Percentiles rank a stretch among this genome's conserved stretches.
These are phyloP conservation scores for Globisporangium sylvaticum DNA, from an alignment of 352 stramenopile species.

Conservation along the genomic window DNA sequence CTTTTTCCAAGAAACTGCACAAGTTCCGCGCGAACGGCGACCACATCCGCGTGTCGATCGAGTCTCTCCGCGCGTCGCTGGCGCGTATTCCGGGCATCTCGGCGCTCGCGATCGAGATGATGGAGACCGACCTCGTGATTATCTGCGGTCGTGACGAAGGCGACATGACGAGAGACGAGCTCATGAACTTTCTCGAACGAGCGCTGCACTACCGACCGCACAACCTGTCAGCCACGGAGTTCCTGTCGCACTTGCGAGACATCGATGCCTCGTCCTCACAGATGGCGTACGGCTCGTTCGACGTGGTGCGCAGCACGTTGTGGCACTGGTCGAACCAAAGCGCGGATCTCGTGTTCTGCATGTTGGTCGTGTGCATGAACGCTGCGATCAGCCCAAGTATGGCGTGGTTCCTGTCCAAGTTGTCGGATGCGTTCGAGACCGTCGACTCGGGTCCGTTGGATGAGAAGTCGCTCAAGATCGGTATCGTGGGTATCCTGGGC, in stretches of 20 bases:
- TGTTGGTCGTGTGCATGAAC: conserved; percentile 83
- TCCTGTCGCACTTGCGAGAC: conserved; percentile 76
- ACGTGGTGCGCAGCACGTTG: conserved; percentile 77
- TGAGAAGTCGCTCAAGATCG: conserved; percentile 53
- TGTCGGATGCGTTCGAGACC: conserved; percentile 74
- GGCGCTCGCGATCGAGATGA: conserved; percentile 83
- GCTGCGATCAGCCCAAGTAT: conserved; percentile 75
- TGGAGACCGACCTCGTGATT: conserved; percentile 87
- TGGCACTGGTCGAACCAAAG: conserved; percentile 86
- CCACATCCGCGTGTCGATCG: conserved; percentile 84
- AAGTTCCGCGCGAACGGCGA: conserved; percentile 84
- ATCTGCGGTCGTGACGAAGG: conserved; percentile 83
- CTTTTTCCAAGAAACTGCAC: conserved; percentile 87
- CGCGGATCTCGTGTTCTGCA: conserved; percentile 61
- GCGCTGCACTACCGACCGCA: conserved; percentile 75
- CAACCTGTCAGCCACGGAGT: conserved; percentile 76
- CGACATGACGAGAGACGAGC: conserved; percentile 81
- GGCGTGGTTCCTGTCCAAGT: conserved; percentile 64
- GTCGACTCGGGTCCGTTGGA: conserved; percentile 33
- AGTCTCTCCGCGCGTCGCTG: conserved; percentile 73
- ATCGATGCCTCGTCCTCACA: conserved; percentile 80
- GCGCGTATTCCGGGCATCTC: conserved; percentile 79
- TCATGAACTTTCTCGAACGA: conserved; percentile 85
- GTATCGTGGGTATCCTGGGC: conserved; percentile 69
- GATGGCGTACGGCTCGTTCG: conserved; percentile 64